Evolutionary conservation across 768 basidiomycete genomes (phyloP).

Genomic region (Agaricus subrufescens): DNA sequence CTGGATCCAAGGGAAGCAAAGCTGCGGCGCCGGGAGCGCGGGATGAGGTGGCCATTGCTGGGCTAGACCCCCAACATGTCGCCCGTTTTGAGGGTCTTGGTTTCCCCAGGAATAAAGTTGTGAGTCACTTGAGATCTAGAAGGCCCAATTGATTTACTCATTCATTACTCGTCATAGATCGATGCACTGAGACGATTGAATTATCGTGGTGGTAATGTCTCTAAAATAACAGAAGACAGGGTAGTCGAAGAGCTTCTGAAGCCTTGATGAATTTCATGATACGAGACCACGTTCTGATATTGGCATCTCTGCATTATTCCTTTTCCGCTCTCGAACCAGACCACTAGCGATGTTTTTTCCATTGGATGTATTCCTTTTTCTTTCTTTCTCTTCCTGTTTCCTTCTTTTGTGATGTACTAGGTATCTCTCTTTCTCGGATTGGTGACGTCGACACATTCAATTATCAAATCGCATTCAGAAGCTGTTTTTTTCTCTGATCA

Average conservation of each 20-base stretch:
- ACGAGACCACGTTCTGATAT: background rate
- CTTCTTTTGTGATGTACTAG: background rate
- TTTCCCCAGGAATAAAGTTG: conserved; percentile 80
- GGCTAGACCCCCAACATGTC: conserved; percentile 79
- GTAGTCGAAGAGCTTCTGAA: conserved; percentile 85
- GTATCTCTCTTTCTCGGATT: conserved; percentile 1
- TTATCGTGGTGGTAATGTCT: conserved; percentile 78
- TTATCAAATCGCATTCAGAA: background rate
- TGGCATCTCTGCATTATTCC: background rate
- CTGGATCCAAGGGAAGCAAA: conserved; percentile 40
- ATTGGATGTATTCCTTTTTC: background rate
- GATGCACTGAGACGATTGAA: conserved; percentile 86
- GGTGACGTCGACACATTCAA: background rate
- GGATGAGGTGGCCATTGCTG: conserved; percentile 73
- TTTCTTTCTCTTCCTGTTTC: background rate
- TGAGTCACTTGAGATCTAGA: conserved; percentile 37
- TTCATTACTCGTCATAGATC: conserved; percentile 43
- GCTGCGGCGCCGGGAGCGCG: conserved; percentile 38
- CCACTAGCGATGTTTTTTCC: background rate
- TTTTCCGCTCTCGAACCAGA: background rate
- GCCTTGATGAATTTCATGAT: conserved; percentile 16
- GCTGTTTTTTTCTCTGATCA: background rate
- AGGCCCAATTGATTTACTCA: background rate
- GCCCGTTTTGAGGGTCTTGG: conserved; percentile 80
- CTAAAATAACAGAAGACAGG: conserved; percentile 77